Evolutionary conservation across 495 filamentous ascomycete species (phyloP).

Genomic region (Podospora conica): DNA sequence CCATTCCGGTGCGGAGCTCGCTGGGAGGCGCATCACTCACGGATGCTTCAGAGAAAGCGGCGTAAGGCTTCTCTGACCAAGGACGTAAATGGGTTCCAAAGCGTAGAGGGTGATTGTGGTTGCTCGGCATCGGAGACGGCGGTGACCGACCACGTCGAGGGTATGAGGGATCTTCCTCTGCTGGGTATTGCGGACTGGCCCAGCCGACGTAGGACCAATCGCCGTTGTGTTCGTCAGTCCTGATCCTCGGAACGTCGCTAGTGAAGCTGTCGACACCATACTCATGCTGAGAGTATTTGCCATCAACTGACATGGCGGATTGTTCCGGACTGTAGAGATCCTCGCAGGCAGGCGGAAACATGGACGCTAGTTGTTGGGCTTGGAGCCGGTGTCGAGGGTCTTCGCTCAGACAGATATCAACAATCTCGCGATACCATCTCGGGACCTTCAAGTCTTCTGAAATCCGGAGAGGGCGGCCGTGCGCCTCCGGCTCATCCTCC

Average conservation of each 20-base stretch:
- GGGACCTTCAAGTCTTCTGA: conserved; percentile 36
- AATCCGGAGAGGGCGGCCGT: conserved; percentile 60
- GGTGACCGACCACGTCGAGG: conserved; percentile 42
- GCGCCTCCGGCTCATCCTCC: conserved; percentile 82
- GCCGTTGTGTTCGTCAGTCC: conserved; percentile 26
- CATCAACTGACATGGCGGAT: conserved; percentile 30
- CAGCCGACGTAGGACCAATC: conserved; percentile 29
- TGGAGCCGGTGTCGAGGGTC: conserved; percentile 39
- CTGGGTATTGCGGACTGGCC: conserved; percentile 7
- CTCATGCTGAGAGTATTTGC: conserved; percentile 27
- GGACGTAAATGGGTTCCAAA: conserved; percentile 16
- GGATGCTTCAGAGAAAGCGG: conserved; percentile 17
- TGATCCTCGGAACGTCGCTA: conserved; percentile 23
- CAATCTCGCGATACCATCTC: conserved; percentile 38
- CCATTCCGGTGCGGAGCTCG: conserved; percentile 9
- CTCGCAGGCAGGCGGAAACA: conserved; percentile 34
- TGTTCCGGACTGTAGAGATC: conserved; percentile 19
- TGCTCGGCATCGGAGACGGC: conserved; percentile 37
- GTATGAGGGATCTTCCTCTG: conserved; percentile 35
- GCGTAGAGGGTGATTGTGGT: conserved; percentile 24
- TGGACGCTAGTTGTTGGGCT: conserved; percentile 33
- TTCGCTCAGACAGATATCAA: conserved; percentile 39
- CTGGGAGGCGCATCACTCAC: conserved; percentile 20
- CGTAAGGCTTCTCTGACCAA: conserved; percentile 24
- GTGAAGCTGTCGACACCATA: conserved; percentile 27